Evolutionary conservation across 2,329 filamentous ascomycete species (phyloP), one percentile per base, ranked within the genome.

Genomic region (Venturia aucupariae): DNA sequence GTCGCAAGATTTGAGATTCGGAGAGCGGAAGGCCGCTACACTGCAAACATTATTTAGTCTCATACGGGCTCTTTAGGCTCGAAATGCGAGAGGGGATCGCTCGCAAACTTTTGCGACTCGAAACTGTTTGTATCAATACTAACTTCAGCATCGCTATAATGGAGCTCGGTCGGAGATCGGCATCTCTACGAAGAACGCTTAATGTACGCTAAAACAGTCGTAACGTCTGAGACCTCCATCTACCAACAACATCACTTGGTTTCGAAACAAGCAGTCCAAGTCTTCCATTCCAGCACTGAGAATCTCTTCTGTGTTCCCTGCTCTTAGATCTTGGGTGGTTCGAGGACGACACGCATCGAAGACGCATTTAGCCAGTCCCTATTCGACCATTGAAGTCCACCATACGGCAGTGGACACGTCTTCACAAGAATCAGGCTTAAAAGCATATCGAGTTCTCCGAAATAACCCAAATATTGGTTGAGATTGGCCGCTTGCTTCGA

Each of bases 51-150:
- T 5, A 35, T 10, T 17, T 3, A 15, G 51, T 57, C 51, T 57
- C 51, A 57, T 57, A 10, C 35, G 30, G 4, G n/a, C 17, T 17
- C 13, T 57, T 35, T 35, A 17, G 51, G 15, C 24, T 54, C 30
- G 4, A 57, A 19, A 35, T 35, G 51, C 30, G 27, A n/a, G 30
- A 19, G 19, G 6, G 51, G 8, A 32, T 35, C 19, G 30, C 51
- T 57, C 15, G 30, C 51, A n/a, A 19, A 15, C 51, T 32, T 35
- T 10, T 15, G 27, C 30, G 27, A 17, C 51, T n/a, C 22, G 51
- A 57, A 57, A 57, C 51, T n/a, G 17, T 57, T n/a, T 57, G 51
- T 32, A 57, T 57, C 51, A 35, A 57, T 57, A 57, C 51, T 15
- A 35, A 32, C 51, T 35, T 57, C 51, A 32, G 51, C 51, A 10